Evolutionary conservation across 2,329 filamentous ascomycete genomes (phyloP).

Genomic region (Paramyrothecium sp.): DNA sequence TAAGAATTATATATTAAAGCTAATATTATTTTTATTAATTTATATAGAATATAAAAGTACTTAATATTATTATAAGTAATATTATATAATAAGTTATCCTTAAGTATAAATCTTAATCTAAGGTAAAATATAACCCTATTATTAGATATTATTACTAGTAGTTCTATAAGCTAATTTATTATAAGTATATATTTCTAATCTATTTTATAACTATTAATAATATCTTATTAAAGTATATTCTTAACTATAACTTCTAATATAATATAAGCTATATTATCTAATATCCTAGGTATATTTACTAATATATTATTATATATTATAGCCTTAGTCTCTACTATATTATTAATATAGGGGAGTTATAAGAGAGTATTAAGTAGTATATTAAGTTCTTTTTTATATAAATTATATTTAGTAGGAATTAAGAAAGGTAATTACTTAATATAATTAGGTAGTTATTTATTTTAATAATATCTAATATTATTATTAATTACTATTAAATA

Average conservation of each 20-base stretch:
- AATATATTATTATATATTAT: not conserved
- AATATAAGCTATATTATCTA: no score
- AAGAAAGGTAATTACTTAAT: not conserved
- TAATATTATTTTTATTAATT: not conserved
- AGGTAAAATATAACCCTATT: no score
- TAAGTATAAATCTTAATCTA: not conserved
- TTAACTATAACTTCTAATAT: no score
- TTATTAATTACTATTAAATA: not conserved
- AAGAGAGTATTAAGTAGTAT: not conserved
- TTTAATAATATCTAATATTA: constrained; percentile 3
- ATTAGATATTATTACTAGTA: no score
- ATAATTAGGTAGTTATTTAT: constrained; percentile 2
- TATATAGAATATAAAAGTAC: not conserved
- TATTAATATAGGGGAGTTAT: no score
- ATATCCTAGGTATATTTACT: not conserved
- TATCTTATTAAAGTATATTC: no score
- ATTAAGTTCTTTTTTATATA: not conserved
- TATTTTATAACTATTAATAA: not conserved
- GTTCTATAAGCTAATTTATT: not conserved
- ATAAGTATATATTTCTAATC: not conserved
- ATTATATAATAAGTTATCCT: not conserved
- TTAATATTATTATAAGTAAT: not conserved
- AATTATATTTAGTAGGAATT: not conserved
- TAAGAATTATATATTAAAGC: not conserved
- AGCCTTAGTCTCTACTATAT: no score